These are phyloP conservation scores for Aspergillus kassunensis DNA, from an alignment of 495 filamentous ascomycete species.

Conservation along the genomic window DNA sequence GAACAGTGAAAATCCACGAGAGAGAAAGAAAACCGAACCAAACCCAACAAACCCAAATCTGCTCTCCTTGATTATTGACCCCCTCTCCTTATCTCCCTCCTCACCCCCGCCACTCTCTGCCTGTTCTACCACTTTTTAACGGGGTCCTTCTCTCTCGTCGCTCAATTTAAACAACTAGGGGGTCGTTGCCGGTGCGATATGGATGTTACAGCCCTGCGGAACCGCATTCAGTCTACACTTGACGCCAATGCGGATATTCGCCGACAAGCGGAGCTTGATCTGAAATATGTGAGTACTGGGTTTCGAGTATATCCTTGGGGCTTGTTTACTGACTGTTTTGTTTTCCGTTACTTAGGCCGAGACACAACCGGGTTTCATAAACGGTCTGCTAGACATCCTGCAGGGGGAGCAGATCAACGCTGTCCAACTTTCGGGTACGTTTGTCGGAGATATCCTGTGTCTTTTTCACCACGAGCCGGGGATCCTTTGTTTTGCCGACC, in stretches of 20 bases:
- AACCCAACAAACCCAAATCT: constrained; percentile 24
- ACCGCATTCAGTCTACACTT: constrained; percentile 84
- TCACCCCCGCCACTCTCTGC: constrained; percentile 7
- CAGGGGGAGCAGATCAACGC: constrained; percentile 79
- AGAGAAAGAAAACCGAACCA: constrained; percentile 20
- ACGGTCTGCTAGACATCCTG: constrained; percentile 85
- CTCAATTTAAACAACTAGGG: constrained; percentile 33
- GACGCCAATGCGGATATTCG: constrained; percentile 80
- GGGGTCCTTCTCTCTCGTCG: constrained; percentile 19
- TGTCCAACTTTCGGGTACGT: constrained; percentile 80
- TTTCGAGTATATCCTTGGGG: constrained; percentile 9
- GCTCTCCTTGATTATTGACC: constrained; percentile 9
- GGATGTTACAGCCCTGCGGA: constrained; percentile 82
- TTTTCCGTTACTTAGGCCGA: constrained; percentile 64
- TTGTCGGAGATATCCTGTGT: constrained; percentile 13
- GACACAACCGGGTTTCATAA: constrained; percentile 81
- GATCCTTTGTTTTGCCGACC: too few relatives aligned
- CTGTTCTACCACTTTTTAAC: constrained; percentile 20
- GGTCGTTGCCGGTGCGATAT: constrained; percentile 51
- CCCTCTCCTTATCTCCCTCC: constrained; percentile 18
- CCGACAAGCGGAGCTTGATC: constrained; percentile 81
- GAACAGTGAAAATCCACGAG: constrained; percentile 45
- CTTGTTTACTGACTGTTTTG: constrained; percentile 4
- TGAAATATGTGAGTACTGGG: constrained; percentile 76
- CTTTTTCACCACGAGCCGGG: neutral